phyloP scores from a whole-genome alignment of 73 alveolate genomes.

The Blepharisma japonicum region DNA sequence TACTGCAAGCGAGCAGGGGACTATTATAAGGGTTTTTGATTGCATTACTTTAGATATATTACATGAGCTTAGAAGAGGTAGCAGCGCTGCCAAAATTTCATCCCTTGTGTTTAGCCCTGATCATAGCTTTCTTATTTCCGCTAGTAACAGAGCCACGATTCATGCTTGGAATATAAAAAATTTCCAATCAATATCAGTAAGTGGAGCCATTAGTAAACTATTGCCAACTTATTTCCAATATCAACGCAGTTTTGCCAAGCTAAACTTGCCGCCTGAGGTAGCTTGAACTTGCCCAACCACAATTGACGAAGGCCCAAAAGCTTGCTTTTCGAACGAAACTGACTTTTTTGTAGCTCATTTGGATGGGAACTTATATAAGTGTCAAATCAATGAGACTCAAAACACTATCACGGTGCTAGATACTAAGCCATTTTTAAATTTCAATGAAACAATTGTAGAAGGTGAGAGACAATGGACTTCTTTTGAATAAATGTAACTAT shows the following conservation, averaged over 20 bases:
- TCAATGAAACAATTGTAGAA: too few species aligned
- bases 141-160: not conserved
- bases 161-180: not conserved
- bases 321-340: not conserved
- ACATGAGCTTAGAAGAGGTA: conserved; percentile 23
- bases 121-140: not conserved
- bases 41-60: not conserved
- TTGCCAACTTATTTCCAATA: not conserved
- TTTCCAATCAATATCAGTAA: not conserved
- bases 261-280: not conserved
- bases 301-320: not conserved
- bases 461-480: too few species aligned
- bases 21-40: conserved; percentile 17
- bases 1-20: conserved; percentile 22
- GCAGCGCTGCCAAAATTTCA: not conserved
- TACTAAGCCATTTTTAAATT: too few species aligned
- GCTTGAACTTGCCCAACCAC: not conserved
- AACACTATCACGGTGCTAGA: too few species aligned
- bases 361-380: conserved; percentile 13
- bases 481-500: too few species aligned
- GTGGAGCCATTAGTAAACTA: not conserved
- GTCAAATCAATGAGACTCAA: not conserved
- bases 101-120: conserved; percentile 1
- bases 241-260: not conserved
- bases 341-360: not conserved